Base-by-base conservation (phyloP, 768 basidiomycete genomes). In the Boletus coccyginus region DNA sequence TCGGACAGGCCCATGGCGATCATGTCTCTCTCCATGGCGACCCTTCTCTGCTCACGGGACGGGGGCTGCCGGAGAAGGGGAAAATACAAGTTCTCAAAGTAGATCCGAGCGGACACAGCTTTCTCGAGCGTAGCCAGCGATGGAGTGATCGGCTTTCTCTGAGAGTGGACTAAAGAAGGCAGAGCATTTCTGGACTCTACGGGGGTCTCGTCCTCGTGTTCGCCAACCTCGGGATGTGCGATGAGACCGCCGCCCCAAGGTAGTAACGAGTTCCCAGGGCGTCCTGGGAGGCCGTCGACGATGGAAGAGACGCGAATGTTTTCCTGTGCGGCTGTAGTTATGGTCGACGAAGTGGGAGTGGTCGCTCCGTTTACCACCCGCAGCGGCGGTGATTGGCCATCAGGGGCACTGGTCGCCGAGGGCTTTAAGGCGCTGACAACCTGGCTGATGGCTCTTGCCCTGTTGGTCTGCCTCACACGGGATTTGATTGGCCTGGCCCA, bases 91-190 rank as follows among this genome's bases (percentile, higher is more conserved):
- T 90, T 93, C 79, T 92, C 92, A 73, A 98, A 97, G 80, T 86
- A 97, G 75, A 98, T 92, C 69, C 90, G 85, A 40, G 90, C 86
- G 35, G 94, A 88, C 56, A 94, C 92, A 49, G 94, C 92, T 71
- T 90, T 94, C 73, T 99, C 95, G 67, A 98, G 78, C 32, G 96
- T 97, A 42, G 87, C 80, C 54, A 99, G 79, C 52, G 94, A 95
- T 39, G 96, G 94, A 14, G 80, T 84, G 66, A 98, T 88, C 51
- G 79, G 75, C 70, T 80, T 81, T 62, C 74, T 78, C 57, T 80
- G 80, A 50, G 68, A 62, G 40, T 74, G 78, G 45, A 66, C 58
- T 1, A 65, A 60, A 57, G 71, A 46, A 74, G 74, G 41, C 69
- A 75, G 43, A 53, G 57, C 33, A 57, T 54, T 50, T 60, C 54